phyloP scores from a whole-genome alignment of 768 basidiomycete species.

The Fomitopsis pulvina region DNA sequence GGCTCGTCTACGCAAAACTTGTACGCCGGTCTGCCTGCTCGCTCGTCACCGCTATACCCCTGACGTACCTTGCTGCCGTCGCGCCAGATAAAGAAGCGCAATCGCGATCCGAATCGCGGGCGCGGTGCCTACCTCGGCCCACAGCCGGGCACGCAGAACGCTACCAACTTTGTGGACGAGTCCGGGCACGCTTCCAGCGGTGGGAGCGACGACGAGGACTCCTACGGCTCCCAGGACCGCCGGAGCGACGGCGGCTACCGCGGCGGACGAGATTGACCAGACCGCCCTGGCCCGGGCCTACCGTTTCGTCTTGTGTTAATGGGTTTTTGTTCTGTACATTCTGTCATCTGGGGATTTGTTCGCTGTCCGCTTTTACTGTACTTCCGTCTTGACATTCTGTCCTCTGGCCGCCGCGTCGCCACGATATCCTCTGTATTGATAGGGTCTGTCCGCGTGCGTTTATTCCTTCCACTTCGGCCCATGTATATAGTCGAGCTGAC shows the following conservation, averaged over 20 bases:
- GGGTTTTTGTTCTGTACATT: not conserved
- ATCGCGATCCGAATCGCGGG: conserved; percentile 18
- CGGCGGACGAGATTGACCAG: conserved; percentile 13
- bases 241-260: conserved; percentile 18
- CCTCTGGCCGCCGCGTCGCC: not conserved
- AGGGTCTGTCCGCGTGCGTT: not conserved
- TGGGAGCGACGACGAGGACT: conserved; percentile 26
- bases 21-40: conserved; percentile 34
- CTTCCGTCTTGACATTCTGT: not conserved
- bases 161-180: conserved; percentile 8
- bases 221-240: conserved; percentile 21
- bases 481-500: not conserved
- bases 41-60: not conserved
- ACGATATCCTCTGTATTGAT: not conserved
- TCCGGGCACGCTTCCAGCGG: conserved; percentile 16
- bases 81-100: conserved; percentile 25
- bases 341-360: not conserved
- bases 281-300: not conserved
- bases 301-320: not conserved
- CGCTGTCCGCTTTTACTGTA: not conserved
- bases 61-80: not conserved
- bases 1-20: conserved; percentile 82
- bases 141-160: not conserved
- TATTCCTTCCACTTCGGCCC: not conserved
- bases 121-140: conserved; percentile 7